Evolutionary conservation across 1,284 basidiomycete genomes (phyloP), one percentile per base, ranked within the genome.

Genomic region (Rhodotorula sp.): DNA sequence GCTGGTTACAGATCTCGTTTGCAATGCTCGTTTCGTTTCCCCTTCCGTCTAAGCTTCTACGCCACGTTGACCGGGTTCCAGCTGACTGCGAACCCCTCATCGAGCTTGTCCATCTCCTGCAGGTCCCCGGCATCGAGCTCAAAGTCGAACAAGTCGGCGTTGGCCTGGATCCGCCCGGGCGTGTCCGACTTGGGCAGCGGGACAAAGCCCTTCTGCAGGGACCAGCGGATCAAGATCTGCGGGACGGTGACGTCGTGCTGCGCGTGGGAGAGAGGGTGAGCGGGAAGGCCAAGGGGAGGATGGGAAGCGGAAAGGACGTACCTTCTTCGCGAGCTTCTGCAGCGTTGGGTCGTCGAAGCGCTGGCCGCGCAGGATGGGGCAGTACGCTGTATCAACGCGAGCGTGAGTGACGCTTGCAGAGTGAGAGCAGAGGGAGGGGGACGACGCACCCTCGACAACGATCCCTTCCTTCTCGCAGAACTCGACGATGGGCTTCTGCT

Each of bases 151-250:
- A 92, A 80, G 34, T 88, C 80, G 1, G 87, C 81, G 74, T 94
- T 94, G 29, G 87, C 87, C 53, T 83, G 81, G 75, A 93, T 92
- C 53, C 91, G 85, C 15, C 82, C 80, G 0, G 88, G 85, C 0
- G 85, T 89, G n/a, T 85, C 86, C 48, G 89, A 90, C 81, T 92
- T 93, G 8, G 91, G 90, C 34, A 93, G 84, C 0, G 90, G 89
- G 0, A 90, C 84, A 58, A 61, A 79, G 41, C 90, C 90, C 79
- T 87, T 88, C 80, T 94, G 92, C 58, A 94, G 82, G 60, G 89
- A 91, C 91, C 91, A 94, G 22, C 92, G 86, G 70, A 94, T 82
- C 41, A 94, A 84, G 61, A 94, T 85, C 78, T 93, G 92, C 2
- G 89, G 88, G 22, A 87, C 85, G 25, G 85, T 82, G 78, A 88